These are phyloP conservation scores for Xylariaceae sp. DNA, from an alignment of 2,329 filamentous ascomycete species.

Conservation along the genomic window DNA sequence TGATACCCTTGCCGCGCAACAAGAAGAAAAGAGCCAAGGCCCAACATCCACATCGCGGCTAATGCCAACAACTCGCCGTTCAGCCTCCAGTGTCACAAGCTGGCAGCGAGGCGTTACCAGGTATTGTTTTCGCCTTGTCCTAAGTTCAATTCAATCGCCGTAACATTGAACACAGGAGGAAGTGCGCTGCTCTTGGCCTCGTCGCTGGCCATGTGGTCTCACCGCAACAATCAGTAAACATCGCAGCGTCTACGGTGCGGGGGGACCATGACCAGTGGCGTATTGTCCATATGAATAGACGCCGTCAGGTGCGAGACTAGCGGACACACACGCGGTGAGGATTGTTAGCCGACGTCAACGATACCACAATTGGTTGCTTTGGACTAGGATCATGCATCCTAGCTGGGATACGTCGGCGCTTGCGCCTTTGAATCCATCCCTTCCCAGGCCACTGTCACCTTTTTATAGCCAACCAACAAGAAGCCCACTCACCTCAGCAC, in stretches of 20 bases:
- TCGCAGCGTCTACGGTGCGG: constrained; percentile 1
- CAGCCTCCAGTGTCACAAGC: not conserved
- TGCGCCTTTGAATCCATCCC: constrained; percentile 34
- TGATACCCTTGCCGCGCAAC: too few species aligned
- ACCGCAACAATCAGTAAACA: not conserved
- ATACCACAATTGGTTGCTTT: constrained; percentile 24
- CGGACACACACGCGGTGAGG: constrained; percentile 23
- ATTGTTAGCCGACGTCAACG: constrained; percentile 28
- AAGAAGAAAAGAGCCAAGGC: too few species aligned
- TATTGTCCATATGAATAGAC: constrained; percentile 23
- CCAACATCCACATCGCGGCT: not conserved
- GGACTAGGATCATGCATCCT: constrained; percentile 24
- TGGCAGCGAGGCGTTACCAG: not conserved
- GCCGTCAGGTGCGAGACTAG: constrained; percentile 22
- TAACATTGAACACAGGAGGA: too few species aligned
- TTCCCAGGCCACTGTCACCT: constrained; percentile 27
- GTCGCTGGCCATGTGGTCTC: not conserved
- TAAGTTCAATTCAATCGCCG: too few species aligned
- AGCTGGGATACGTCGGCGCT: constrained; percentile 35
- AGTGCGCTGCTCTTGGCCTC: not conserved
- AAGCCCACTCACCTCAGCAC: constrained; percentile 25
- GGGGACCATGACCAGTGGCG: not conserved
- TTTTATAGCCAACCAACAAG: constrained; percentile 39
- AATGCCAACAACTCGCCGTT: not conserved
- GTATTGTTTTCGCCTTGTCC: not conserved